phyloP scores from a whole-genome alignment of 73 alveolate genomes.

The Paramecium sexaurelia region DNA sequence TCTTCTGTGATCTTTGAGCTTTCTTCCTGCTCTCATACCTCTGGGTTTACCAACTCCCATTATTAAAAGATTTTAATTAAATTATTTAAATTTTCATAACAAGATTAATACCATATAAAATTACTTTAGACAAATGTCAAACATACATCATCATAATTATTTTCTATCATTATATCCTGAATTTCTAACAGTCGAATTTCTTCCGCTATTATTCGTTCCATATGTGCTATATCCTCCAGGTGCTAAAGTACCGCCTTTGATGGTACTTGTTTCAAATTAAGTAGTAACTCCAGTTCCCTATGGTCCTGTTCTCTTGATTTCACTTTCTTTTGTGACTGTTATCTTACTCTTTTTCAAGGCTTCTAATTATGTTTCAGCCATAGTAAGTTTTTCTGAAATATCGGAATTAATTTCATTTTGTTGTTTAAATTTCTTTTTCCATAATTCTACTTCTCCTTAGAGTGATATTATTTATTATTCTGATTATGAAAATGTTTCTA shows the following conservation, averaged over 20 bases:
- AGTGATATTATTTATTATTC: background rate
- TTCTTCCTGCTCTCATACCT: conserved; percentile 71
- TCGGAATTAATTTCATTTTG: background rate
- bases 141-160: conserved; percentile 7
- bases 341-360: conserved; percentile 1
- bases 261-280: background rate
- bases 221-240: background rate
- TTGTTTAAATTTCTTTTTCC: conserved; percentile 14
- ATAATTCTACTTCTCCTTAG: conserved; percentile 31
- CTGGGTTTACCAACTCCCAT: conserved; percentile 71
- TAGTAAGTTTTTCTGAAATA: conserved; percentile 29
- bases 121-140: background rate
- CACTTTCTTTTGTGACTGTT: conserved; percentile 22
- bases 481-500: background rate
- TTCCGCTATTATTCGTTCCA: background rate
- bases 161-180: conserved; percentile 5
- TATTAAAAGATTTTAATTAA: conserved; percentile 48
- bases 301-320: background rate
- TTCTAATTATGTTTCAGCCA: conserved; percentile 50
- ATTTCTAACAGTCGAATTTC: conserved; percentile 18
- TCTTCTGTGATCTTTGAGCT: conserved; percentile 67
- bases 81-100: background rate
- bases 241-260: background rate
- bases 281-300: background rate
- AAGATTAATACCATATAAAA: background rate